Base-by-base conservation (phyloP, 495 filamentous ascomycete species). In the Hypoxylon trugodes region DNA sequence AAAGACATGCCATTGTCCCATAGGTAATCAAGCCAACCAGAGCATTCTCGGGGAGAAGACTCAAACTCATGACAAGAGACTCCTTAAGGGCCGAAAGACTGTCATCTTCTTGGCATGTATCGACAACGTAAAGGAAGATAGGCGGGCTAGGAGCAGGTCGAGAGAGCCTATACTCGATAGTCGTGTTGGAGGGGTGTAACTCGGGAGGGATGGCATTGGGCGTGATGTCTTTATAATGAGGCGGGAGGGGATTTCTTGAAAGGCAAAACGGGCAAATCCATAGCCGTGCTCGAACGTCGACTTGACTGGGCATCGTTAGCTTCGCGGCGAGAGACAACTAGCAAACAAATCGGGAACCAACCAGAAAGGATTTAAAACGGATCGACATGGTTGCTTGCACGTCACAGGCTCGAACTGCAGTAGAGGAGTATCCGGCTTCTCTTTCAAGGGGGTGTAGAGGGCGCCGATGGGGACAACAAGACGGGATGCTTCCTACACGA, bases 211-310 rank as follows among this genome's bases (percentile, higher is more conserved):
- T 97, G 50, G 90, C 87, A 76, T 93, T 93, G 69, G 90, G 85
- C 19, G 93, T 94, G 71, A 99, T 99, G 77, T 99, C 96, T 82
- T 97, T 98, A 78, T 99, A 99, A 76, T 99, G 96, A 54, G 93
- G 90, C 51, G 96, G 96, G 26, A 99, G 87, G 43, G 89, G 87
- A 73, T 99, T 99, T 73, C 96, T 87, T 77, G 92, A 93, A 13
- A 98, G 84, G 76, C 96, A 99, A 80, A 98, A 99, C 4, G 96
- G 96, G 71, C 96, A 99, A 68, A 97, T 97, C 96, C 96, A 99
- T 58, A 98, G 85, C 46, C 92, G 86, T 61, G 93, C 95, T 58
- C 96, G 90, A 67, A 92, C 87, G 77, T 99, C 96, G 56, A 99
- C 94, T 73, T 95, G 93, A 77, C 95, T 97, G 68, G 35, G 9